A percentile compares a stretch with the other conserved stretches of the same genome.
phyloP scores from a whole-genome alignment of 2,329 filamentous ascomycete genomes.

The Aspergillus sp. region DNA sequence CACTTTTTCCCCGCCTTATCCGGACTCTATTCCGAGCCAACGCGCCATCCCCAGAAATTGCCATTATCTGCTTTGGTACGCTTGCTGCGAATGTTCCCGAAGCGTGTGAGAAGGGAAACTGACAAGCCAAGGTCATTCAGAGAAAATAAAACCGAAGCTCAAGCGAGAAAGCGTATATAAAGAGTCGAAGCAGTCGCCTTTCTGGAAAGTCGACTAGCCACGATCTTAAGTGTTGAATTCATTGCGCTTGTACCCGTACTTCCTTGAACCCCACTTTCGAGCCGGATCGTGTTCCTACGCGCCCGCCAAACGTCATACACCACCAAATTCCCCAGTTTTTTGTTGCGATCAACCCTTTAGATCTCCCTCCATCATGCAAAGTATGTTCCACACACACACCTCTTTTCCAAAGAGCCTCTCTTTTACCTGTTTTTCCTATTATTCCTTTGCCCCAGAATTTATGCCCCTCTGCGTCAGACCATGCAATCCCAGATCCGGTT shows the following conservation, averaged over 20 bases:
- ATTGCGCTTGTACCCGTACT: background rate
- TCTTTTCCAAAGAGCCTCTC: background rate
- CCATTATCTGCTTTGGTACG: conserved; percentile 10
- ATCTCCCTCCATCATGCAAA: conserved; percentile 35
- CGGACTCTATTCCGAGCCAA: conserved; percentile 21
- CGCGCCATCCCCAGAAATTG: conserved; percentile 6
- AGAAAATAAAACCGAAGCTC: background rate
- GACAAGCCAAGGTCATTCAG: conserved; percentile 5
- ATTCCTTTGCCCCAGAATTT: background rate
- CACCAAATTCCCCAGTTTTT: conserved; percentile 4
- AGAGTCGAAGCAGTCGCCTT: conserved; percentile 7
- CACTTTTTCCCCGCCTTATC: conserved; percentile 34
- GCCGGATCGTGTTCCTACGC: conserved; percentile 4
- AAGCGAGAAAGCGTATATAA: conserved; percentile 8
- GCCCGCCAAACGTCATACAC: conserved; percentile 11
- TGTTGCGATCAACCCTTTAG: conserved; percentile 15
- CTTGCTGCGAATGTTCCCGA: conserved; percentile 7
- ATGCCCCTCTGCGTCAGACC: background rate
- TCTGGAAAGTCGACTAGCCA: background rate
- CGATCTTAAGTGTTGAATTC: background rate
- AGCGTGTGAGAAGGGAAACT: conserved; percentile 12
- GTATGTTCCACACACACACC: conserved; percentile 26
- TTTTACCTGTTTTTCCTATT: background rate
- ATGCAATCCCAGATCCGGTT: background rate
- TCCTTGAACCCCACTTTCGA: conserved; percentile 1